These are phyloP conservation scores for Phoma sp. DNA, from an alignment of 2,329 filamentous ascomycete species.

Conservation along the genomic window DNA sequence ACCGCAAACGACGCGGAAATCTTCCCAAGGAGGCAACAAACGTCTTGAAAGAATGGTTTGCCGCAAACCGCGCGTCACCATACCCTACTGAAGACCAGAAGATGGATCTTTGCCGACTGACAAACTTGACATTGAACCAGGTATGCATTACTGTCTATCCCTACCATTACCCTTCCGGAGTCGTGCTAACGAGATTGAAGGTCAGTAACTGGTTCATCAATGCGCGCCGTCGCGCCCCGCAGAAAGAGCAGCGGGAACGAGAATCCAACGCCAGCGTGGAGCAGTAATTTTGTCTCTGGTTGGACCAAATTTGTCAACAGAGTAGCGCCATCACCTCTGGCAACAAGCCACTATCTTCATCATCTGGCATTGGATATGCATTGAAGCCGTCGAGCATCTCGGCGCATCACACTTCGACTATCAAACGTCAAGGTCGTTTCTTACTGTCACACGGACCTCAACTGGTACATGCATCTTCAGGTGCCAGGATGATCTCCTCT, in stretches of 20 bases:
- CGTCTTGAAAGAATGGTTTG: constrained; percentile 80
- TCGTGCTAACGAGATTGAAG: constrained; percentile 31
- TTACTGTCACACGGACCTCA: neutral
- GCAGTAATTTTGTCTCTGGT: neutral
- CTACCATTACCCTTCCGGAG: neutral
- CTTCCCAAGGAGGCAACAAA: constrained; percentile 90
- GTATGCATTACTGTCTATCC: constrained; percentile 32
- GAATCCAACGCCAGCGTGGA: constrained; percentile 24
- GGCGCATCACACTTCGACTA: neutral
- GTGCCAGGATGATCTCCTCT: neutral
- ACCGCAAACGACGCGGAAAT: constrained; percentile 74
- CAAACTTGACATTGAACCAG: constrained; percentile 78
- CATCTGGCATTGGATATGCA: constrained; percentile 13
- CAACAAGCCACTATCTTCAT: constrained; percentile 4
- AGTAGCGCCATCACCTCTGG: neutral
- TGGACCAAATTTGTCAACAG: neutral
- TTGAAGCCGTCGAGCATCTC: constrained; percentile 6
- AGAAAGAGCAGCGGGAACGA: constrained; percentile 38
- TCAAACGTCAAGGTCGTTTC: neutral
- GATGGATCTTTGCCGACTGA: constrained; percentile 76
- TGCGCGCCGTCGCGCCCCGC: constrained; percentile 64
- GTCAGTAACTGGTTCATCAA: constrained; percentile 87
- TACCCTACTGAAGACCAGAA: constrained; percentile 91
- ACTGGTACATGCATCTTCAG: constrained; percentile 7
- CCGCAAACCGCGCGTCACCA: constrained; percentile 61